Base-by-base conservation (phyloP, 805 yeast genomes). In the Sugiyamaella mastotermitis region DNA sequence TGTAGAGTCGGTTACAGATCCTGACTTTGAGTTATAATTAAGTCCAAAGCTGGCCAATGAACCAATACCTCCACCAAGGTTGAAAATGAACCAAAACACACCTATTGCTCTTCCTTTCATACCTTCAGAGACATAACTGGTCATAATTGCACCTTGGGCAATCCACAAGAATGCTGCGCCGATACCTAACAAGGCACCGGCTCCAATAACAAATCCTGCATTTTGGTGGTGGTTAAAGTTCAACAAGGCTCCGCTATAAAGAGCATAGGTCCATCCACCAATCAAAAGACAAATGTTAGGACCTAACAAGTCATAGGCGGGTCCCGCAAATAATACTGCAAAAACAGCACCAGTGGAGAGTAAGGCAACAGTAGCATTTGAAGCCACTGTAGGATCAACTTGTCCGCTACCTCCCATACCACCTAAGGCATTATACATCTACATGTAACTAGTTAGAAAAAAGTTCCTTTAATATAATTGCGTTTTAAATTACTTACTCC, bases 61-160 rank as follows among this genome's bases (percentile, higher is more conserved):
- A 33, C 82, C 82, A 45, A 76, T 71, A 34, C 74, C 79, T 9
- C 76, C 80, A 51, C 82, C 82, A 51, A 74, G 60, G 57, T 74
- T 74, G 63, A 76, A 76, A 38, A 76, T 72, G 42, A 71, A 62
- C 81, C 81, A 75, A 53, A 74, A 75, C 15, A 69, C 55, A 64
- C 72, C 72, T 39, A 76, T 68, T 28, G 74, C 74, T 26, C 61
- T 59, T 29, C 78, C 81, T 56, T 74, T 73, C 15, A 47, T 61
- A 29, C 56, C 49, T 53, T 75, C 80, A 15, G 71, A 53, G 2
- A 79, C 72, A 42, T 76, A 76, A 13, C 75, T 62, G 62, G 75
- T 68, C 52, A 74, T 69, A 39, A 76, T 66, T 14, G 74, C 62
- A 30, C 78, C 76, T 48, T 74, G 79, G 18, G 78, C 78, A 22